Evolutionary conservation across 164 flowering plant species (phyloP).

Genomic region (Kingdonia uniflora): DNA sequence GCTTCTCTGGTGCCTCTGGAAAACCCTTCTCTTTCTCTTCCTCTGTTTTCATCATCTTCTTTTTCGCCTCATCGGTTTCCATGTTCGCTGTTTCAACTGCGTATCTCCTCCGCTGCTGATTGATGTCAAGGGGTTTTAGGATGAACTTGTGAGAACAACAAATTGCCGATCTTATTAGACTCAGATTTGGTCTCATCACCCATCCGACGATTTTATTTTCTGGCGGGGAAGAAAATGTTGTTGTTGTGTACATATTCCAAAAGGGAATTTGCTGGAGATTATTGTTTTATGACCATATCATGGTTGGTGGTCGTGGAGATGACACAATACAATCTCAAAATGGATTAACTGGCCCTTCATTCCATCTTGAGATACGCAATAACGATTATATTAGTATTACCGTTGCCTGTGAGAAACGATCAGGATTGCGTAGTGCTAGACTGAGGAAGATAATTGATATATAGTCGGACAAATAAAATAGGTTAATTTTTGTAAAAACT

Average conservation of each 20-base stretch:
- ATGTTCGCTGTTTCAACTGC: neutral
- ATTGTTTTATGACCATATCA: neutral
- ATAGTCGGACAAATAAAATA: no score
- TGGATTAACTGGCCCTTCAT: no score
- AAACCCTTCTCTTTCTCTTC: slow-evolving; percentile 1
- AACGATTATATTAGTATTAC: no score
- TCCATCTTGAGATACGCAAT: no score
- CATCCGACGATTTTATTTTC: neutral
- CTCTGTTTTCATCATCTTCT: slow-evolving; percentile 5
- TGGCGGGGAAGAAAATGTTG: neutral
- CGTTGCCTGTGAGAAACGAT: no score
- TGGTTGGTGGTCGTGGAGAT: no score
- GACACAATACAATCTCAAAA: no score
- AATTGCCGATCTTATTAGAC: neutral
- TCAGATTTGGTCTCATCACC: slow-evolving; percentile 9
- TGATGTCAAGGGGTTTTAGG: neutral
- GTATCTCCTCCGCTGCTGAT: neutral
- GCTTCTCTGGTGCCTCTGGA: slow-evolving; percentile 84
- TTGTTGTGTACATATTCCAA: no score
- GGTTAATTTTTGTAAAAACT: no score
- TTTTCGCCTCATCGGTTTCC: slow-evolving; percentile 3
- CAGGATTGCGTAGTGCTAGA: no score
- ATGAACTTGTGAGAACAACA: neutral
- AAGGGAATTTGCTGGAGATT: neutral
- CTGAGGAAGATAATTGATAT: no score